Evolutionary conservation across 2,329 filamentous ascomycete genomes (phyloP).

Genomic region (Fusarium temperatum): DNA sequence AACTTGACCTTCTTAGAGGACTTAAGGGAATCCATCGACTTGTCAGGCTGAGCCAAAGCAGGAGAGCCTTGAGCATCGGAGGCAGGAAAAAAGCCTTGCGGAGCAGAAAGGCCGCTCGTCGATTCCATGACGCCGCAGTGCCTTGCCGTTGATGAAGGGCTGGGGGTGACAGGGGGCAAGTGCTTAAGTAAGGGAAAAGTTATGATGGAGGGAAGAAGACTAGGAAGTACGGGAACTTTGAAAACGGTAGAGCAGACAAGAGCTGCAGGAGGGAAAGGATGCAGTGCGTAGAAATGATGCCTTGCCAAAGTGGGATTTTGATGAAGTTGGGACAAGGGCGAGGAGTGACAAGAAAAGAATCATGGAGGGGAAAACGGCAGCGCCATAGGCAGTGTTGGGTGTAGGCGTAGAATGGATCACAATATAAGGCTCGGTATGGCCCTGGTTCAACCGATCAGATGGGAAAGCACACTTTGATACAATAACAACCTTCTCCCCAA

Average conservation of each 20-base stretch:
- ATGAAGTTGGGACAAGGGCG: neutral
- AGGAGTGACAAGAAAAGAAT: slow-evolving; percentile 15
- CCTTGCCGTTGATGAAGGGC: neutral
- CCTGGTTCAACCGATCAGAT: neutral
- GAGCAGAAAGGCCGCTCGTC: neutral
- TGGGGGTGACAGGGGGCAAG: neutral
- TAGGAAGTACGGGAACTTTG: neutral
- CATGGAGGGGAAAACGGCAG: neutral
- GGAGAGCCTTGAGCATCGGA: slow-evolving; percentile 13
- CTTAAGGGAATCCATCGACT: neutral
- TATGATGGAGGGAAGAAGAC: neutral
- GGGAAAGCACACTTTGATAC: neutral
- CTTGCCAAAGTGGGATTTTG: slow-evolving; percentile 2
- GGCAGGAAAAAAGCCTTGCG: slow-evolving; percentile 7
- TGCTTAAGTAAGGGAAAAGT: neutral
- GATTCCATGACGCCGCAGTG: slow-evolving; percentile 7
- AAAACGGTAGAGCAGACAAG: slow-evolving; percentile 2
- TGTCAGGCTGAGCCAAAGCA: neutral
- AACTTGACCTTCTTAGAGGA: slow-evolving; percentile 13
- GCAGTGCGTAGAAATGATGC: slow-evolving; percentile 8
- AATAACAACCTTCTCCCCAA: neutral
- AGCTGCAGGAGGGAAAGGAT: slow-evolving; percentile 2
- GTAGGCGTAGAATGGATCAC: neutral
- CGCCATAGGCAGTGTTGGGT: neutral
- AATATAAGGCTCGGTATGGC: neutral